Evolutionary conservation across 2,329 filamentous ascomycete genomes (phyloP), one percentile per base, ranked within the genome.

Genomic region (Microdochium nivale): DNA sequence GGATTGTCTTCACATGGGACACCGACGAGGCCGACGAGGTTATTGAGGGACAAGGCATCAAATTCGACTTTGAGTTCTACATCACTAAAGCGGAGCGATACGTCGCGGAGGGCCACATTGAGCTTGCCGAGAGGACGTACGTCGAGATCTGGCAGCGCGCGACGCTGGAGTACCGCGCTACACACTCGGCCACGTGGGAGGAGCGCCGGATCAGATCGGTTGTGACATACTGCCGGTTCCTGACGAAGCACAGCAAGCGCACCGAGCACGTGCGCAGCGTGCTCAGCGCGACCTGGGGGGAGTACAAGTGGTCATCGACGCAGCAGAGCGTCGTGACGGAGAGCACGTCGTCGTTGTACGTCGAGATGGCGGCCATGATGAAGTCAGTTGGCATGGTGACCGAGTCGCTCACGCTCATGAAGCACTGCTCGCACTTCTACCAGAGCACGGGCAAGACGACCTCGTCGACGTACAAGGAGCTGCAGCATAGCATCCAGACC

Each of bases 71-170:
- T 1, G 59, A 64, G 35, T 40, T 40, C 35, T 40, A 16, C 35
- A 8, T 40, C 10, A n/a, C 16, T n/a, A 40, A 40, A n/a, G 35
- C 35, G n/a, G 35, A 40, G n/a, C 35, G 35, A 5, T 40, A 40
- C 35, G 11, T 40, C 35, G 35, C 35, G 7, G 35, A 33, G 62
- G 65, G 54, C 59, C 35, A n/a, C 35, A 40, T 7, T 53, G 64
- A 59, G 53, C 66, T 56, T n/a, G 74, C 74, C 0, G 75, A 78
- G 56, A 65, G 67, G 37, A 65, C 65, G 2, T 79, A 76, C 48
- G 67, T 78, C 16, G 71, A 77, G 53, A 66, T 76, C 3, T 79
- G 76, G 76, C 70, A 74, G 59, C 70, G 70, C n/a, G 64, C 73
- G 2, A 76, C 71, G n/a, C 67, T 66, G 40, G 70, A 72, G 51